Evolutionary conservation across 352 stramenopile species (phyloP).

Genomic region (Phytophthora multivora): DNA sequence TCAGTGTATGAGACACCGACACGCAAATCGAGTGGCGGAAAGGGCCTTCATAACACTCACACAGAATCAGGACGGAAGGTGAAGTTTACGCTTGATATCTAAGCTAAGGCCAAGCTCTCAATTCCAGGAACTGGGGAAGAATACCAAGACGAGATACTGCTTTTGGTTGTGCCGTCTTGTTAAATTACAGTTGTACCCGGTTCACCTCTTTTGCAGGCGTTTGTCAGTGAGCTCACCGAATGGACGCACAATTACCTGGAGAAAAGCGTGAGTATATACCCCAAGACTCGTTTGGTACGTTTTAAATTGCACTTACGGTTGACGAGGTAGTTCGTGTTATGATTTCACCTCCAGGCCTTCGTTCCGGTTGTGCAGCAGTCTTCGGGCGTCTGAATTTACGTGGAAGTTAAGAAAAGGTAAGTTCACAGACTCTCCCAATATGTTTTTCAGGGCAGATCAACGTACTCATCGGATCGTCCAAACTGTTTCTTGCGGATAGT

Average conservation of each 20-base stretch:
- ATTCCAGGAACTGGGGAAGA: too few relatives aligned
- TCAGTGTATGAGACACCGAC: conserved; percentile 53
- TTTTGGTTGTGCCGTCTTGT: not conserved
- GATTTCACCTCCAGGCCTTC: conserved; percentile 44
- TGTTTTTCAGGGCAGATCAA: not conserved
- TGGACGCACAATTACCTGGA: conserved; percentile 59
- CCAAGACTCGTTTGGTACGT: not conserved
- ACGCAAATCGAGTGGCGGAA: conserved; percentile 42
- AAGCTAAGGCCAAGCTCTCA: not conserved
- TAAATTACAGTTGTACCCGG: not conserved
- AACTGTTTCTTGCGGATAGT: conserved; percentile 31
- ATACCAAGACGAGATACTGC: not conserved
- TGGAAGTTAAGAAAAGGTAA: not conserved
- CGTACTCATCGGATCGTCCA: conserved; percentile 26
- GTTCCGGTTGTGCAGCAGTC: conserved; percentile 32
- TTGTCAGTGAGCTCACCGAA: conserved; percentile 49
- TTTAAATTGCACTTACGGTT: conserved; percentile 30
- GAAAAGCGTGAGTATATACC: not conserved
- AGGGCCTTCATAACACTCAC: conserved; percentile 25
- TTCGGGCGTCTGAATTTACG: conserved; percentile 32
- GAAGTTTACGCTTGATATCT: conserved; percentile 69
- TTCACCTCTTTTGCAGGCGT: conserved; percentile 19
- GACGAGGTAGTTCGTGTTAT: conserved; percentile 52
- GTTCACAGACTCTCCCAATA: not conserved
- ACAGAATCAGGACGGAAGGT: conserved; percentile 39